phyloP scores from a whole-genome alignment of 176 grass and related monocot genomes.

The Coix lacrymajobi region DNA sequence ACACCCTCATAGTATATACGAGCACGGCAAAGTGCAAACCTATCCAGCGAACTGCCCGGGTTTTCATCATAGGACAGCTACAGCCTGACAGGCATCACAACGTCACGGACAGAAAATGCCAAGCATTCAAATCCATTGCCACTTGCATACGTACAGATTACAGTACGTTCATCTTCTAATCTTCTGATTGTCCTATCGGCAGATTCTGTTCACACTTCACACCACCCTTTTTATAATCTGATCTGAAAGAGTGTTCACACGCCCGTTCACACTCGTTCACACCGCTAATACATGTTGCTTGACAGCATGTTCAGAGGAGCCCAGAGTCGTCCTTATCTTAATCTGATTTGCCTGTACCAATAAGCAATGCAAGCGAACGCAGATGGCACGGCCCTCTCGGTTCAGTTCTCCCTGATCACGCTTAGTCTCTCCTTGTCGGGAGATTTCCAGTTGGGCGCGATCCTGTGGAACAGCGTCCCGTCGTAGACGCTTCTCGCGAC shows the following conservation, averaged over 20 bases:
- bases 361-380: not conserved
- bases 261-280: slow-evolving; percentile 25
- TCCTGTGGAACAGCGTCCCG: slow-evolving; percentile 54
- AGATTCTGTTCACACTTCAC: slow-evolving; percentile 31
- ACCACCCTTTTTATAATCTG: not conserved
- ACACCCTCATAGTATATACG: too few relatives aligned
- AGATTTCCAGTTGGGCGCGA: slow-evolving; percentile 29
- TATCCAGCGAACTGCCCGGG: not conserved
- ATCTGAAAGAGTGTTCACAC: not conserved
- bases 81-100: not conserved
- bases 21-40: not conserved
- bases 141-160: not conserved
- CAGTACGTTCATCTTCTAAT: not conserved
- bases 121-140: not conserved
- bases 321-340: not conserved
- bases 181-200: not conserved
- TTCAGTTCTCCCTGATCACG: slow-evolving; percentile 8
- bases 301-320: not conserved
- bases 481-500: slow-evolving; percentile 50
- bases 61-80: not conserved
- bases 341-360: not conserved
- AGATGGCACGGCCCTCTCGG: not conserved
- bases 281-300: not conserved
- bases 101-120: not conserved
- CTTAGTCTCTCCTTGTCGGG: not conserved